phyloP scores from a whole-genome alignment of 108 stramenopile species.

The Cylindrotheca closterium region DNA sequence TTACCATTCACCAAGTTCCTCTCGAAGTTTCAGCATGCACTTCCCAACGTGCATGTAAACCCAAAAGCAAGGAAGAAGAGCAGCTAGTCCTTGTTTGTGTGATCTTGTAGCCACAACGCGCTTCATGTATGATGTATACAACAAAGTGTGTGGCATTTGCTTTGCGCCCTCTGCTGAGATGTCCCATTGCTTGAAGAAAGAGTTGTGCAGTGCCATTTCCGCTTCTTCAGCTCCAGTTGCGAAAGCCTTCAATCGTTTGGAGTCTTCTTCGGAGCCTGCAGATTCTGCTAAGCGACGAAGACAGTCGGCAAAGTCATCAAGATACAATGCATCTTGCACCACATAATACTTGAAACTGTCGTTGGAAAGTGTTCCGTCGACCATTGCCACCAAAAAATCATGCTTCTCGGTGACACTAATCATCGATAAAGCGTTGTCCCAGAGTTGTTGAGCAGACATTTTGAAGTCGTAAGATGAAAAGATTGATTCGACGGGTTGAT shows the following conservation, averaged over 20 bases:
- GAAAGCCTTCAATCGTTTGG: constrained; percentile 53
- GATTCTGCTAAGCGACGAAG: constrained; percentile 51
- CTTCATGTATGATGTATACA: constrained; percentile 87
- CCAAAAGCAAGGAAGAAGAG: constrained; percentile 87
- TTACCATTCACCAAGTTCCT: constrained; percentile 55
- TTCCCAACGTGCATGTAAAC: constrained; percentile 89
- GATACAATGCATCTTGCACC: constrained; percentile 75
- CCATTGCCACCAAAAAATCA: constrained; percentile 82
- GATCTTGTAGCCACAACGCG: constrained; percentile 57
- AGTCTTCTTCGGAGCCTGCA: constrained; percentile 20
- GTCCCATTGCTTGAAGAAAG: constrained; percentile 75
- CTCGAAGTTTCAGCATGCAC: constrained; percentile 73
- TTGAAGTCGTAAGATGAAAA: too few relatives aligned
- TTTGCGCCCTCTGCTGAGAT: constrained; percentile 50
- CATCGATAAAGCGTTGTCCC: constrained; percentile 62
- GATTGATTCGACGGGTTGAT: too few relatives aligned
- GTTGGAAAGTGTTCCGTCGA: constrained; percentile 59
- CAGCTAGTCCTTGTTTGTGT: constrained; percentile 76
- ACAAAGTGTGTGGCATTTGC: constrained; percentile 74
- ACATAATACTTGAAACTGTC: constrained; percentile 82
- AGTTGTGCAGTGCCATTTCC: constrained; percentile 69
- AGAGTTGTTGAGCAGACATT: constrained; percentile 56
- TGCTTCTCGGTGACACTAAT: constrained; percentile 76
- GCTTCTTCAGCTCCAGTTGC: constrained; percentile 74
- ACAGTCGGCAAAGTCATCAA: constrained; percentile 73